phyloP scores from a whole-genome alignment of 441 rosid species.

The Biscutella laevigata region DNA sequence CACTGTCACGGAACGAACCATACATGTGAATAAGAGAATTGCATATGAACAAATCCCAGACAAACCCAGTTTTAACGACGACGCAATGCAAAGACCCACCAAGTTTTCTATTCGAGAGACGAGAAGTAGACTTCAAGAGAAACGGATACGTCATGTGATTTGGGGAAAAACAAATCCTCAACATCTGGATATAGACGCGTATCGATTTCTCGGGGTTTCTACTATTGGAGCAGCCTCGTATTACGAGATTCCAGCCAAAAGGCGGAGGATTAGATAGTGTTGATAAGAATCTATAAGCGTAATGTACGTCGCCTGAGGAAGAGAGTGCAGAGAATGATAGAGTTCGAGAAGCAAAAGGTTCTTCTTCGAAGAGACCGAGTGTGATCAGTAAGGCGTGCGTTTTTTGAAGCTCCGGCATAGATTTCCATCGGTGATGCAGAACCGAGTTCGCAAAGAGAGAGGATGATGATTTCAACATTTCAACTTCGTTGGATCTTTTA shows the following conservation, averaged over 20 bases:
- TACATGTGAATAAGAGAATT: constrained; percentile 69
- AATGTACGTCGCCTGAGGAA: constrained; percentile 31
- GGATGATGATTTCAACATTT: constrained; percentile 27
- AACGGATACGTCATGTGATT: constrained; percentile 70
- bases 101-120: constrained; percentile 32
- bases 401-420: constrained; percentile 42
- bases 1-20: constrained; percentile 40
- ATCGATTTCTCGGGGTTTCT: constrained; percentile 44
- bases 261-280: constrained; percentile 31
- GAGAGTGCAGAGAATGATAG: constrained; percentile 50
- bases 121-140: constrained; percentile 49
- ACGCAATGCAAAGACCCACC: constrained; percentile 44
- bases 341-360: constrained; percentile 35
- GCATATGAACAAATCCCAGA: constrained; percentile 43
- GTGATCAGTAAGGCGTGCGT: constrained; percentile 46
- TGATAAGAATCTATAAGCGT: constrained; percentile 40
- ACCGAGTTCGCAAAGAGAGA: constrained; percentile 22
- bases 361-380: constrained; percentile 42
- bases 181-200: constrained; percentile 41
- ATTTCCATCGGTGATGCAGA: constrained; percentile 43
- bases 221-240: constrained; percentile 52
- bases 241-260: constrained; percentile 48
- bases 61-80: constrained; percentile 39
- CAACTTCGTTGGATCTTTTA: no score
- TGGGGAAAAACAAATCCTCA: constrained; percentile 38